Conservation (phyloP, 1,284 basidiomycete genomes). For the Rhizoctonia solani region DNA sequence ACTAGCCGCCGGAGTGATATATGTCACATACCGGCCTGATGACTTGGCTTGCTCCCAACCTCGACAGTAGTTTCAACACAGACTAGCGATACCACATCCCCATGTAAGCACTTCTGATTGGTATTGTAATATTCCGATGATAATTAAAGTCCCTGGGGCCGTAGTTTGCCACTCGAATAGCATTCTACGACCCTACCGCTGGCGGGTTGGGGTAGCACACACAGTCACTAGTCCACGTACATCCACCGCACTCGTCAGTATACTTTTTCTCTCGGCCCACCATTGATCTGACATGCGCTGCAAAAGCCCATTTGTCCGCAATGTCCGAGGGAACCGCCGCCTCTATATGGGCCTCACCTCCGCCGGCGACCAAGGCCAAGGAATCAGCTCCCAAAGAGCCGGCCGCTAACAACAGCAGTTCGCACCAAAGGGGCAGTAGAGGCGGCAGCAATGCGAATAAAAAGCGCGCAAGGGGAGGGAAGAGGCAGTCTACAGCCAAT, state of each 20-base stretch:
- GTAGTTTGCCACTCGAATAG: constrained; percentile 5
- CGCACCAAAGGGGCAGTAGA: not conserved
- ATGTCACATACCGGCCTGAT: not conserved
- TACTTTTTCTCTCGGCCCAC: not conserved
- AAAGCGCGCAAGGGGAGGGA: not conserved
- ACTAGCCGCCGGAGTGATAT: constrained; percentile 12
- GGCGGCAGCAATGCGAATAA: not conserved
- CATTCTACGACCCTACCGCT: constrained; percentile 3
- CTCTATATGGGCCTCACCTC: constrained; percentile 16
- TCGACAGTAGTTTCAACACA: constrained; percentile 7
- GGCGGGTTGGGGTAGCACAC: constrained; percentile 1
- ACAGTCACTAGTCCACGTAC: not conserved
- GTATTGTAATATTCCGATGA: not conserved
- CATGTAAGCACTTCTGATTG: constrained; percentile 6
- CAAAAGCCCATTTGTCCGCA: not conserved
- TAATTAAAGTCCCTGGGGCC: not conserved
- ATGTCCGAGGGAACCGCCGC: constrained; percentile 31
- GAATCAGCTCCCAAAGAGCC: not conserved
- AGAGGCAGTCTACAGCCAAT: not conserved
- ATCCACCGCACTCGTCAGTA: constrained; percentile 9
- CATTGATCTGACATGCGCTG: constrained; percentile 12
- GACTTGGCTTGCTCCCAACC: constrained; percentile 19
- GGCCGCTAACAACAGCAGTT: not conserved
- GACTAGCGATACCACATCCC: not conserved
- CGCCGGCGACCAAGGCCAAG: constrained; percentile 18